Evolutionary conservation across 2,329 filamentous ascomycete genomes (phyloP), one percentile per base, ranked within the genome.

Genomic region (Botrytis paeoniae): DNA sequence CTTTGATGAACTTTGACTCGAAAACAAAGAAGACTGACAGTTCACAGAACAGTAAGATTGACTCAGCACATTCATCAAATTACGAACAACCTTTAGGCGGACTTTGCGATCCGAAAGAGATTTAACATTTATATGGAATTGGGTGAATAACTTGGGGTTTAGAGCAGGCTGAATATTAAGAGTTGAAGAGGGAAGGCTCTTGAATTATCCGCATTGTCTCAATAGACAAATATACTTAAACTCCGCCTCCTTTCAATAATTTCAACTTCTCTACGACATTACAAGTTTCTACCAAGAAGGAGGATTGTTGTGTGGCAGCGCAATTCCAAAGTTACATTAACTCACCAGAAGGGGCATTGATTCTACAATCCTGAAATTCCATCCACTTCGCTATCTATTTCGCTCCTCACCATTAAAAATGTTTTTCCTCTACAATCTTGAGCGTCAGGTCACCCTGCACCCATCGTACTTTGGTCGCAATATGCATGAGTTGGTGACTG

Each of bases 361-460:
- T 59, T 66, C 29, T 45, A 57, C 60, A 48, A 72, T 41, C 54
- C 64, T 68, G 39, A 35, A 48, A 68, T 37, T 48, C 41, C 59
- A 59, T 43, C 41, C 51, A 60, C 39, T 59, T 48, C 62, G 45
- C 51, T 54, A 54, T 48, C 57, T 51, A 14, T 61, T 62, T 51
- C 37, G 18, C 64, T 61, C 43, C n/a, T 32, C 29, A 43, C 25
- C 48, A 59, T 54, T 59, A 70, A 72, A 61, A 43, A 99, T 99
- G 96, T 99, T 98, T 84, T 99, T 99, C 86, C 93, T 99, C 77
- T 94, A 97, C 84, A 95, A 97, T 81, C 92, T 98, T 83, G 94
- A 97, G 85, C 94, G 95, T 81, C 92, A 93, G 81, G 95, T 98
- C 80, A 95, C 94, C 78, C 89, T 99, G 80, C 96, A 99, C 81